Percentiles rank a stretch among this genome's conserved stretches.
phyloP scores from a whole-genome alignment of 805 yeast genomes.

The Zygosaccharomyces siamensis region DNA sequence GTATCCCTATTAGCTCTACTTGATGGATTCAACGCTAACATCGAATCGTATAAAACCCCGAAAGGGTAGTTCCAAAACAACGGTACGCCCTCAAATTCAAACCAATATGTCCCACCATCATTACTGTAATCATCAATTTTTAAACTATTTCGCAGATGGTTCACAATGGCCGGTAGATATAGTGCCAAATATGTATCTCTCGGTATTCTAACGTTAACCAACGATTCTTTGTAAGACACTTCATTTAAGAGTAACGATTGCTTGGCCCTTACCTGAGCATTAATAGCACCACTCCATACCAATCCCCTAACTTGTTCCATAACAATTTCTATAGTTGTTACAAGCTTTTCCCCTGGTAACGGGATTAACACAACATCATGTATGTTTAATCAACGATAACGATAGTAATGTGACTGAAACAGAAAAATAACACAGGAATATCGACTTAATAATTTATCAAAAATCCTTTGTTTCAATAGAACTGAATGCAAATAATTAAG shows the following conservation, averaged over 20 bases:
- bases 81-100: constrained; percentile 60
- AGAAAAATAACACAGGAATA: background rate
- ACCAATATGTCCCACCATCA: constrained; percentile 47
- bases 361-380: background rate
- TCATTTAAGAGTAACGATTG: constrained; percentile 18
- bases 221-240: constrained; percentile 13
- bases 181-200: constrained; percentile 54
- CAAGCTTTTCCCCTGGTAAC: background rate
- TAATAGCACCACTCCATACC: constrained; percentile 54
- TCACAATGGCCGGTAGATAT: constrained; percentile 36
- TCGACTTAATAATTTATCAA: background rate
- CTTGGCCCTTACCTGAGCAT: constrained; percentile 38
- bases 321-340: background rate
- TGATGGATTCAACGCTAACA: constrained; percentile 39
- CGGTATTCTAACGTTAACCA: constrained; percentile 26
- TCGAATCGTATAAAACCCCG: constrained; percentile 59
- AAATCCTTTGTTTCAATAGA: background rate
- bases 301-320: constrained; percentile 36
- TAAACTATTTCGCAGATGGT: constrained; percentile 37
- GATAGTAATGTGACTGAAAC: background rate
- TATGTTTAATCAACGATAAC: background rate
- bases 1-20: constrained; percentile 12
- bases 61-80: constrained; percentile 74
- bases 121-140: constrained; percentile 26
- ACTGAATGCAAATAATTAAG: constrained; percentile 8